phyloP scores from a whole-genome alignment of 352 stramenopile genomes.

The Globisporangium mamillatum region DNA sequence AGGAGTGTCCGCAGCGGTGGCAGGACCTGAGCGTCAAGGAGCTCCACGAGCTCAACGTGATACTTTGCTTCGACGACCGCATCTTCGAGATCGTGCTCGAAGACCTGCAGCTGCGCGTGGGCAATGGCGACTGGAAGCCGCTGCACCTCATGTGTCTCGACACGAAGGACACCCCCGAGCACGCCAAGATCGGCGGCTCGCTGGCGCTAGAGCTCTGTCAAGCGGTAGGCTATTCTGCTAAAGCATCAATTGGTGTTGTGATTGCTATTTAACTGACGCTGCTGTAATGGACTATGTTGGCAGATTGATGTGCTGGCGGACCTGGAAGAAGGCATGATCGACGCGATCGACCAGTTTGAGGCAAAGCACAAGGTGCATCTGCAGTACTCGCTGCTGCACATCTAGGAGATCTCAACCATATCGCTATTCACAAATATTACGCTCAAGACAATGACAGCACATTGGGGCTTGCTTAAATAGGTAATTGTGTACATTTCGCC shows the following conservation, averaged over 20 bases:
- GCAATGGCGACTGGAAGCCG: constrained; percentile 47
- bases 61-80: constrained; percentile 89
- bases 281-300: not conserved
- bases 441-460: not conserved
- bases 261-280: constrained; percentile 1
- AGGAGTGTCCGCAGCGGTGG: constrained; percentile 81
- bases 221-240: constrained; percentile 28
- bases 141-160: constrained; percentile 87
- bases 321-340: constrained; percentile 47
- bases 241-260: not conserved
- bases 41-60: constrained; percentile 74
- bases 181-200: constrained; percentile 80
- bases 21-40: constrained; percentile 78
- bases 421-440: not conserved
- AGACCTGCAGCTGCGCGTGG: constrained; percentile 62
- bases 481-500: not conserved
- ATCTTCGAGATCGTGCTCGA: constrained; percentile 89
- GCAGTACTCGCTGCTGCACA: constrained; percentile 62
- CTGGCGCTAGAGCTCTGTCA: constrained; percentile 78
- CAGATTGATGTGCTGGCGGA: constrained; percentile 54
- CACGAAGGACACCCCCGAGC: constrained; percentile 84
- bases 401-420: constrained; percentile 25
- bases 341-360: constrained; percentile 60
- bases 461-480: not conserved
- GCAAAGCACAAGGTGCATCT: constrained; percentile 54